These are phyloP conservation scores for Alternaria sp. DNA, from an alignment of 2,329 filamentous ascomycete genomes.

Conservation along the genomic window DNA sequence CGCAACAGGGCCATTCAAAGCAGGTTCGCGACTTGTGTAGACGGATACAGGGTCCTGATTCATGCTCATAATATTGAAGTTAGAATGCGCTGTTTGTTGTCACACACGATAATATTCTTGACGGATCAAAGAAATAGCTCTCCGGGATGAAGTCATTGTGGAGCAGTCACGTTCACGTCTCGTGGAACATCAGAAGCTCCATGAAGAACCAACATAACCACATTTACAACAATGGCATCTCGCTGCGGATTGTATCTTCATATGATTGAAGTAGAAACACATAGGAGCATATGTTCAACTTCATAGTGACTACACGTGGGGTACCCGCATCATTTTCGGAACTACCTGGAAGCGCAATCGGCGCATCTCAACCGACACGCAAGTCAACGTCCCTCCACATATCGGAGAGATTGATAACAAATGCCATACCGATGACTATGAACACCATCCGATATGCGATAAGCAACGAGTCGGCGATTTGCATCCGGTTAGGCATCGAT, in stretches of 20 bases:
- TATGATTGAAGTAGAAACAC: not conserved
- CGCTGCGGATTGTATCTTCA: not conserved
- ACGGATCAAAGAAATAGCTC: conserved; percentile 6
- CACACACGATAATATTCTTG: conserved; percentile 2
- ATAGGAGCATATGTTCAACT: not conserved
- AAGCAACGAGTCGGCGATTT: not conserved
- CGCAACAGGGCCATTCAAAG: not conserved
- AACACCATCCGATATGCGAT: not conserved
- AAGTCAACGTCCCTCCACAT: not conserved
- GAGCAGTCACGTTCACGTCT: conserved; percentile 11
- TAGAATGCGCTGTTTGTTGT: not conserved
- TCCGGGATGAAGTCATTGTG: conserved; percentile 18
- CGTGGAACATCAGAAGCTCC: not conserved
- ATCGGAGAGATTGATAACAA: conserved; percentile 3
- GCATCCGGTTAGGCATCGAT: not conserved
- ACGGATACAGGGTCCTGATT: not conserved
- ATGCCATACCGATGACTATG: not conserved
- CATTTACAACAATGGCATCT: not conserved
- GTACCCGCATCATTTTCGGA: not conserved
- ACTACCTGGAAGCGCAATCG: not conserved
- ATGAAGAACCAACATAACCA: not conserved
- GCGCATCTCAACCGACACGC: not conserved
- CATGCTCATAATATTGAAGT: not conserved
- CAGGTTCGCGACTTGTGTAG: not conserved
- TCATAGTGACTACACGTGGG: not conserved